phyloP scores from a whole-genome alignment of 805 yeast genomes.

The Lachancea mirantina region DNA sequence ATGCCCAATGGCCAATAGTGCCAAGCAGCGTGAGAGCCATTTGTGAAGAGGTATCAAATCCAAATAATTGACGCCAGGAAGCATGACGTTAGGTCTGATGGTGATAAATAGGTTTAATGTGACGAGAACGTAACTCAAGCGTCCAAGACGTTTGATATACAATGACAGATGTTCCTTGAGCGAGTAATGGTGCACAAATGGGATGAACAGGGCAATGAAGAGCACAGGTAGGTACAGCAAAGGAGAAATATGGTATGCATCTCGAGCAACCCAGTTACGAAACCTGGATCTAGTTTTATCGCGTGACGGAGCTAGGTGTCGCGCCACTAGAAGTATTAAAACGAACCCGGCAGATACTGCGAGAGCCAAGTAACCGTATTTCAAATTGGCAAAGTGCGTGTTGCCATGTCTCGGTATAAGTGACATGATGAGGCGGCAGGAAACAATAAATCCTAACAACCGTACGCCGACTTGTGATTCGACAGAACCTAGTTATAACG shows the following conservation, averaged over 20 bases:
- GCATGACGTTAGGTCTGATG: constrained; percentile 48
- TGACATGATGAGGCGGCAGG: too few species aligned
- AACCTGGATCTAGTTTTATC: constrained; percentile 34
- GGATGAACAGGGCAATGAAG: constrained; percentile 28
- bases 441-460: too few species aligned
- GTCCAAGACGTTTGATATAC: constrained; percentile 50
- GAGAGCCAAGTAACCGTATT: constrained; percentile 52
- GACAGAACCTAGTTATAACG: neutral
- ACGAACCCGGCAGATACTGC: constrained; percentile 37
- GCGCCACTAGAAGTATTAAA: constrained; percentile 28
- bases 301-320: constrained; percentile 35
- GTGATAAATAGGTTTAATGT: constrained; percentile 53
- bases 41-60: constrained; percentile 54
- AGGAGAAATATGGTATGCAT: constrained; percentile 34
- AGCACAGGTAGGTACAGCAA: constrained; percentile 32
- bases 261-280: constrained; percentile 26
- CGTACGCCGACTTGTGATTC: too few species aligned
- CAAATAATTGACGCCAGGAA: constrained; percentile 41
- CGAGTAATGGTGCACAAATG: constrained; percentile 31
- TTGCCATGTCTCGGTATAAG: constrained; percentile 40
- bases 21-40: constrained; percentile 59
- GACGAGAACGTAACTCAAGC: constrained; percentile 50
- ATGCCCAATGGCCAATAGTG: constrained; percentile 42
- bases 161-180: constrained; percentile 20
- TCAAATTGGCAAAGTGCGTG: constrained; percentile 49